A percentile compares a stretch with the other conserved stretches of the same genome.
Conservation (phyloP, 2,329 filamentous ascomycete genomes). For the Sarocladiaceae sp. region DNA sequence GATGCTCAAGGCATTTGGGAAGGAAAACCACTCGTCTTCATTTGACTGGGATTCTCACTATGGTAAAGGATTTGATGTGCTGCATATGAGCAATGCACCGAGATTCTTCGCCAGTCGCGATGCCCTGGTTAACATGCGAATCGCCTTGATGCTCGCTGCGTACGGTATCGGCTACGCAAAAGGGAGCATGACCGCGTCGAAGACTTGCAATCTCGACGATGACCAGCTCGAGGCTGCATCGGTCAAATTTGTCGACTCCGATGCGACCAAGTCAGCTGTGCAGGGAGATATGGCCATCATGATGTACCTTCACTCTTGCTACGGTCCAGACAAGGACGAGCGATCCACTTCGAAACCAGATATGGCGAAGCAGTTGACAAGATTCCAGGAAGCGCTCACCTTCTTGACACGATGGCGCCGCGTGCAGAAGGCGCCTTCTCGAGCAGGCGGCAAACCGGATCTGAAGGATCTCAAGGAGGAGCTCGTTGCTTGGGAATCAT, state of each 20-base stretch:
- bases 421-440: constrained; percentile 9
- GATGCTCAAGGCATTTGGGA: constrained; percentile 74
- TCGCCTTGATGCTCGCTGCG: constrained; percentile 45
- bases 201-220: constrained; percentile 8
- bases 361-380: constrained; percentile 30
- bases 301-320: constrained; percentile 53
- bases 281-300: constrained; percentile 48
- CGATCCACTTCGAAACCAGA: constrained; percentile 18
- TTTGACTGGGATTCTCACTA: constrained; percentile 75
- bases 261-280: constrained; percentile 38
- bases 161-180: constrained; percentile 39
- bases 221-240: constrained; percentile 12
- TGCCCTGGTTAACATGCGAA: constrained; percentile 38
- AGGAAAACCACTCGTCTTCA: constrained; percentile 68
- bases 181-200: constrained; percentile 31
- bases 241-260: constrained; percentile 51
- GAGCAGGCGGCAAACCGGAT: constrained; percentile 11
- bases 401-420: constrained; percentile 31
- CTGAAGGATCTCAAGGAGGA: constrained; percentile 22
- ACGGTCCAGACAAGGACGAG: constrained; percentile 28
- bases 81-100: constrained; percentile 54
- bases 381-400: constrained; percentile 33
- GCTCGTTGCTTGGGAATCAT: constrained; percentile 38
- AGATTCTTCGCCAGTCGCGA: constrained; percentile 46
- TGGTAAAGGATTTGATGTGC: constrained; percentile 75